Base-by-base conservation (phyloP, 768 basidiomycete species). In the Serendipita sp. region DNA sequence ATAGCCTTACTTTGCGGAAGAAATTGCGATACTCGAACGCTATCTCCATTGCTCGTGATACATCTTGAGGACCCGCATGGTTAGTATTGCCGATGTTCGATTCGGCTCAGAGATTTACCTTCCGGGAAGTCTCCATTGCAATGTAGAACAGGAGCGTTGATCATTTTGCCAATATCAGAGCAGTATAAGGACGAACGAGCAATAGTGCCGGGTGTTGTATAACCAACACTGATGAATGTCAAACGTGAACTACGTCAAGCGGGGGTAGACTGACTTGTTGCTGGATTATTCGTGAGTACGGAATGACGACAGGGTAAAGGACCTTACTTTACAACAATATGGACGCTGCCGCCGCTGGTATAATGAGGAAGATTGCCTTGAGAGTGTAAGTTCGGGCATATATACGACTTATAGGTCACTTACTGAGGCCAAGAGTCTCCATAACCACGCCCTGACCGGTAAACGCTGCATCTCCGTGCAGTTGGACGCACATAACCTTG, bases 401-500 rank as follows among this genome's bases (percentile, higher is more conserved):
- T 23, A 56, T 60, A 10, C 44, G 35, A 32, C 35, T 16, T 11
- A 35, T 15, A 46, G 5, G 2, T 3, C 8, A 76, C 86, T 62
- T 67, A 85, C 89, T 92, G 64, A 95, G 75, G 3, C 91, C 89
- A 36, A 96, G 78, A 16, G 81, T 79, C 73, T 95, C 93, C 85
- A 91, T 93, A 16, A 93, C 82, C 3, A 95, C 79, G 1, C 93
- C 92, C 72, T 95, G 93, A 0, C 92, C 93, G 0, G 87, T 81
- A 71, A 95, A 94, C 65, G 88, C 90, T 1, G 89, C 91, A 72
- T 96, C 93, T 2, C 93, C 93, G 68, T 95, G 93, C 54, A 96
- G 73, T 70, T 93, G 90, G 0, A 95, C 85, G 67, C 87, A 91
- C 83, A 95, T 85, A 2, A 86, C 93, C 69, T 79, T 81, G 72